Conservation (phyloP, 441 rosid species). For the Geranium incanum region DNA sequence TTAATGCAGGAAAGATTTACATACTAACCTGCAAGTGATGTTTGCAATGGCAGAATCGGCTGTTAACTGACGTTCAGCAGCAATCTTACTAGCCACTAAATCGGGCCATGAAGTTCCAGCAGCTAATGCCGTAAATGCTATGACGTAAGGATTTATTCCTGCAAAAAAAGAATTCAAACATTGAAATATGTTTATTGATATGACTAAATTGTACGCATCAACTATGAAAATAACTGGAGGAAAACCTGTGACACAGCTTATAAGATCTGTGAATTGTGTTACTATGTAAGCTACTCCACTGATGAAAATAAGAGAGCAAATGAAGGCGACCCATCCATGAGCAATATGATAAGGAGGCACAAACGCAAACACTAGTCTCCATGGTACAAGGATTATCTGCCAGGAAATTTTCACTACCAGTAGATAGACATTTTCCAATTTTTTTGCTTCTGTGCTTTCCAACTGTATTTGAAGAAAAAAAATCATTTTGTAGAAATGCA, state of each 20-base stretch:
- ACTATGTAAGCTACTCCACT: conserved; percentile 70
- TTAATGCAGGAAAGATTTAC: neutral
- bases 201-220: conserved; percentile 2
- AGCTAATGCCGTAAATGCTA: conserved; percentile 86
- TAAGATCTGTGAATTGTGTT: conserved; percentile 62
- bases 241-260: conserved; percentile 83
- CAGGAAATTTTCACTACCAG: conserved; percentile 43
- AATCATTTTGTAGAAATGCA: neutral
- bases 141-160: conserved; percentile 83
- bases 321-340: conserved; percentile 86
- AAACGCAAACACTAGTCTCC: conserved; percentile 76
- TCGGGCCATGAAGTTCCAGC: conserved; percentile 94
- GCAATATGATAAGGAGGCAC: conserved; percentile 84
- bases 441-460: conserved; percentile 52
- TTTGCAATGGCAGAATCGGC: conserved; percentile 95
- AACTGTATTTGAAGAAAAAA: conserved; percentile 36
- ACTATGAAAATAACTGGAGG: conserved; percentile 11
- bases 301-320: conserved; percentile 73
- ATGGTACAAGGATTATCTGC: conserved; percentile 59
- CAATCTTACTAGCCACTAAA: conserved; percentile 89
- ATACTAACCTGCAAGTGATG: conserved; percentile 78
- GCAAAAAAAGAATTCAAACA: conserved; percentile 14
- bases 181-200: too few relatives aligned
- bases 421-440: conserved; percentile 34
- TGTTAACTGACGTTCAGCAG: conserved; percentile 80